Conservation (phyloP, 768 basidiomycete species). For the Macrolepiota dolichaula region DNA sequence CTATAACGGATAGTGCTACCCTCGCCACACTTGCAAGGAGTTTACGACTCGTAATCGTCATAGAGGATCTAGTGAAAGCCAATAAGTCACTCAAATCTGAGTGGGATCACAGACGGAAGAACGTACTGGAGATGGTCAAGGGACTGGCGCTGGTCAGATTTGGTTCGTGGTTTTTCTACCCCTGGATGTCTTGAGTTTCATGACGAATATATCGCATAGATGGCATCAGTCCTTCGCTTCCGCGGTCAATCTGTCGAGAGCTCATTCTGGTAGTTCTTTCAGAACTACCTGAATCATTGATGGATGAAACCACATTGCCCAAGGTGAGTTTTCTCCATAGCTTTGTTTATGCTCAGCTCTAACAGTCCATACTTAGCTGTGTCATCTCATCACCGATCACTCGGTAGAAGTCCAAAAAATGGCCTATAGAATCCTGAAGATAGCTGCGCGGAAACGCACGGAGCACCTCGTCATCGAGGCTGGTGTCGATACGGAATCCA, state of each 20-base stretch:
- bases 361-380: conserved; percentile 51
- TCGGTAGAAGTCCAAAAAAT: conserved; percentile 67
- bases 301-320: conserved; percentile 60
- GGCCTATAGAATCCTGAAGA: conserved; percentile 69
- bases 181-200: neutral
- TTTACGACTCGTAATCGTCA: conserved; percentile 57
- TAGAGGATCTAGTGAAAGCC: conserved; percentile 66
- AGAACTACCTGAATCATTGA: conserved; percentile 57
- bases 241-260: conserved; percentile 65
- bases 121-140: conserved; percentile 55
- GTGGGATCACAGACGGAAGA: conserved; percentile 59
- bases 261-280: conserved; percentile 67
- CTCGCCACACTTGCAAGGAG: conserved; percentile 69
- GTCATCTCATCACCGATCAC: conserved; percentile 70
- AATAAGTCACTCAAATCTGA: conserved; percentile 71
- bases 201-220: conserved; percentile 19
- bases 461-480: conserved; percentile 86
- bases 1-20: conserved; percentile 53
- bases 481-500: conserved; percentile 68
- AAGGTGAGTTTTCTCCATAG: conserved; percentile 38
- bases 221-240: conserved; percentile 36
- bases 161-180: conserved; percentile 36
- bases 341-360: neutral
- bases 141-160: conserved; percentile 52
- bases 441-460: conserved; percentile 70